phyloP scores from a whole-genome alignment of 139 green algal genomes.

The Tetraselmis chui region DNA sequence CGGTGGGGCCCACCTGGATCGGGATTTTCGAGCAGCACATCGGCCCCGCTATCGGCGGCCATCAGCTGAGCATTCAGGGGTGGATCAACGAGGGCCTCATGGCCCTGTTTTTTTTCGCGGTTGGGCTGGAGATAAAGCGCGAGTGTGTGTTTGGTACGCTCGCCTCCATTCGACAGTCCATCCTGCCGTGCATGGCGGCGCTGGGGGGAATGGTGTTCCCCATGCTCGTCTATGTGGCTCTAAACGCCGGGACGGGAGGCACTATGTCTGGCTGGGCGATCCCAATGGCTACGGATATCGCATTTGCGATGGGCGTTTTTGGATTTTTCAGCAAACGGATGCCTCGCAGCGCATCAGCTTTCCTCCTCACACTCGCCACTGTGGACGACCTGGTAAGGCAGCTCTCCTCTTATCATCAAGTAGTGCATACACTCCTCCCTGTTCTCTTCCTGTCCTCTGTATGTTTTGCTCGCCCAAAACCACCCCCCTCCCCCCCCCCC shows the following conservation, averaged over 20 bases:
- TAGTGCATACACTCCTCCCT: no score
- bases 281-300: constrained; percentile 27
- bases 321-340: constrained; percentile 21
- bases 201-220: constrained; percentile 23
- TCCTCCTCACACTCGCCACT: constrained; percentile 24
- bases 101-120: constrained; percentile 23
- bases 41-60: constrained; percentile 2
- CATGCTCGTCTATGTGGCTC: constrained; percentile 11
- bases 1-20: neutral
- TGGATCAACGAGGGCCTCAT: constrained; percentile 28
- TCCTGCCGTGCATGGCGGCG: constrained; percentile 20
- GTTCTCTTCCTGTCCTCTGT: no score
- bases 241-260: constrained; percentile 3
- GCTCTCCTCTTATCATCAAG: no score
- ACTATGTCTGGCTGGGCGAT: constrained; percentile 17
- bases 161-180: neutral
- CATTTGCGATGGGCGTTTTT: constrained; percentile 23
- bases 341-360: constrained; percentile 7
- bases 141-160: constrained; percentile 15
- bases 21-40: neutral
- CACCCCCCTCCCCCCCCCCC: no score
- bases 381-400: constrained; percentile 20
- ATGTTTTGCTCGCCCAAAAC: neutral
- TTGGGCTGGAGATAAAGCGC: constrained; percentile 24
- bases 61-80: constrained; percentile 8